A percentile compares a stretch with the other conserved stretches of the same genome.
Evolutionary conservation across 768 basidiomycete genomes (phyloP).

Genomic region (Lentinula detonsa): DNA sequence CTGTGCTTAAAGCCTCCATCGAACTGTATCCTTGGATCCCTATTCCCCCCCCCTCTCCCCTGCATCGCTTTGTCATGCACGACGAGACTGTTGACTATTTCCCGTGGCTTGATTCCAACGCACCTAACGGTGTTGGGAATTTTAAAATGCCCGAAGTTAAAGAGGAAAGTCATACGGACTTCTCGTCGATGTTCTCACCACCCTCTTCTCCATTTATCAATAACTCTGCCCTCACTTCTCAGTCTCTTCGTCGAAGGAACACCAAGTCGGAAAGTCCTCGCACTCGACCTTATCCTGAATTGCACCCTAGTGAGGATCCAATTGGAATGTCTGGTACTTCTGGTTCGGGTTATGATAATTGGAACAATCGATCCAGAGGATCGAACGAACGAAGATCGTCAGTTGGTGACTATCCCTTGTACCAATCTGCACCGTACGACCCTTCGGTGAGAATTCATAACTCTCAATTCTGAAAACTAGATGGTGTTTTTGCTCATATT

Average conservation of each 20-base stretch:
- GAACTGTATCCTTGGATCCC: constrained; percentile 16
- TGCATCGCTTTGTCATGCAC: constrained; percentile 42
- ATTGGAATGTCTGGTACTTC: constrained; percentile 29
- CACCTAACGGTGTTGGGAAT: constrained; percentile 18
- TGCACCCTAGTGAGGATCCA: constrained; percentile 23
- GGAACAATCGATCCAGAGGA: constrained; percentile 2
- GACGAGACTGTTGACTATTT: constrained; percentile 22
- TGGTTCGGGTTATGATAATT: constrained; percentile 8
- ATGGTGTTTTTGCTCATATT: not conserved
- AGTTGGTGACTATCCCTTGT: constrained; percentile 29
- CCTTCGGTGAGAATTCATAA: not conserved
- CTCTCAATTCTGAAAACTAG: not conserved
- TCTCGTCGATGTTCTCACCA: constrained; percentile 29
- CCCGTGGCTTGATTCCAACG: constrained; percentile 23
- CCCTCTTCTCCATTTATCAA: constrained; percentile 19
- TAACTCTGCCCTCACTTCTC: constrained; percentile 21
- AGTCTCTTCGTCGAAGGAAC: constrained; percentile 22
- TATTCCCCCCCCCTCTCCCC: constrained; percentile 5
- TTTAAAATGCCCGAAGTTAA: constrained; percentile 34
- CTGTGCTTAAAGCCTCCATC: constrained; percentile 17
- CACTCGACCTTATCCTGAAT: constrained; percentile 30
- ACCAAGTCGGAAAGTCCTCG: constrained; percentile 27
- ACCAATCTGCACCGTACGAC: constrained; percentile 10
- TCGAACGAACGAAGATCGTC: constrained; percentile 31
- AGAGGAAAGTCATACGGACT: constrained; percentile 29